Base-by-base conservation (phyloP, 306 rosid species). In the Acacia crassicarpa region DNA sequence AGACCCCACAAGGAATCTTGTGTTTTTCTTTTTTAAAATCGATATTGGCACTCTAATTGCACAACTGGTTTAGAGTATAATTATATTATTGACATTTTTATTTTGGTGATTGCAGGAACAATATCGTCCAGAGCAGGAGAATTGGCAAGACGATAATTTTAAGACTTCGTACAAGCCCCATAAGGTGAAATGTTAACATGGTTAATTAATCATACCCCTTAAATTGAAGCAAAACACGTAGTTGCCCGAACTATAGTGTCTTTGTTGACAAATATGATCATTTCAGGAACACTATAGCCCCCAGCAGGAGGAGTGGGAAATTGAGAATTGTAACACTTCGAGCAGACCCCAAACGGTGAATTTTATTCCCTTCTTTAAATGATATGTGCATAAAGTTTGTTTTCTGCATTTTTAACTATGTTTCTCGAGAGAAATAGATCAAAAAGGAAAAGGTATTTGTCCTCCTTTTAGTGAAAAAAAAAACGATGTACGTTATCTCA, bases 1-100 rank as follows among this genome's bases (percentile, higher is more conserved):
- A 71, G 80, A 76, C 80, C 76, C 46, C 78, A 81, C 43, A 85
- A 78, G 96, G 98, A 30, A 49, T 83, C 33, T 69, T n/a, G 25
- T 46, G 23, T 15, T 16, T 51, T n/a, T 76, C 41, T 30, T 72
- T 40, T 7, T 46, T 83, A 45, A 45, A 10, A 38, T 68, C 32
- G 12, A 5, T 62, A 5, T 74, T 70, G 22, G 30, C 69, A 12
- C 33, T 63, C 23, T 48, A 13, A 27, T 66, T 10, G 19, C 41
- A 68, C 35, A 58, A 22, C 58, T 65, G 12, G 22, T 20, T 61
- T 23, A 30, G 62, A 53, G 59, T 75, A 8, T 40, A 76, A 76
- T 14, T 23, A 30, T 19, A 45, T 1, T 43, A 2, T 16, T 13
- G 32, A 27, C 33, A 19, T 72, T 79, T 71, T 16, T 54, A 6